Conservation (phyloP, 305 asterid genomes). For the Euphrasia arctica region DNA sequence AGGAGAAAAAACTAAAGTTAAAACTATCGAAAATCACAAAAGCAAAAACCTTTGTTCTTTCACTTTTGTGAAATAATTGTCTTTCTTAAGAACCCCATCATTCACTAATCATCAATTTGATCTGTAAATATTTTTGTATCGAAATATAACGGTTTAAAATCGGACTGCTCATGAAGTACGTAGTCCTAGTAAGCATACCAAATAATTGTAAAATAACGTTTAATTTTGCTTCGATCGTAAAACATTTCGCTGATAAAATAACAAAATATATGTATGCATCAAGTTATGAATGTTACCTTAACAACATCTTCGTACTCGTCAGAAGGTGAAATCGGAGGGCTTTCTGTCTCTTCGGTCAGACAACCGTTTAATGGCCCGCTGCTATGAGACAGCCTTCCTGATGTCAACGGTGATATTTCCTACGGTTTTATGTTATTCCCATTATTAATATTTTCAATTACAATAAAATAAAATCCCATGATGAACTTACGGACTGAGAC, state of each 20-base stretch:
- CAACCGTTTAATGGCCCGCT: constrained; percentile 93
- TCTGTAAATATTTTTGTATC: too few relatives aligned
- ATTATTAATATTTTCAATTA: neutral
- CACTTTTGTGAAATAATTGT: constrained; percentile 33
- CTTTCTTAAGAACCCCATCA: constrained; percentile 37
- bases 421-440: constrained; percentile 27
- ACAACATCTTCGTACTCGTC: constrained; percentile 94
- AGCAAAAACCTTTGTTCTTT: constrained; percentile 35
- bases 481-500: constrained; percentile 71
- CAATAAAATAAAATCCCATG: neutral
- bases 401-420: constrained; percentile 97
- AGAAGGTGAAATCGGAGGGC: constrained; percentile 88
- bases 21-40: constrained; percentile 53
- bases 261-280: too few relatives aligned
- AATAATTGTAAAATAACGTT: too few relatives aligned
- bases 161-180: too few relatives aligned
- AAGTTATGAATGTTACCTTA: constrained; percentile 46
- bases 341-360: constrained; percentile 81
- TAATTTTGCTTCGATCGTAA: too few relatives aligned
- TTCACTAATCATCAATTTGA: constrained; percentile 34
- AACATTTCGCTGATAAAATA: too few relatives aligned
- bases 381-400: constrained; percentile 98
- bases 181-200: too few relatives aligned
- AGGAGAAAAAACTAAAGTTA: too few relatives aligned
- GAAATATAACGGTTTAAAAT: neutral